A percentile compares a stretch with the other conserved stretches of the same genome.
phyloP scores from a whole-genome alignment of 768 basidiomycete genomes.

The Phylloporus sp. region DNA sequence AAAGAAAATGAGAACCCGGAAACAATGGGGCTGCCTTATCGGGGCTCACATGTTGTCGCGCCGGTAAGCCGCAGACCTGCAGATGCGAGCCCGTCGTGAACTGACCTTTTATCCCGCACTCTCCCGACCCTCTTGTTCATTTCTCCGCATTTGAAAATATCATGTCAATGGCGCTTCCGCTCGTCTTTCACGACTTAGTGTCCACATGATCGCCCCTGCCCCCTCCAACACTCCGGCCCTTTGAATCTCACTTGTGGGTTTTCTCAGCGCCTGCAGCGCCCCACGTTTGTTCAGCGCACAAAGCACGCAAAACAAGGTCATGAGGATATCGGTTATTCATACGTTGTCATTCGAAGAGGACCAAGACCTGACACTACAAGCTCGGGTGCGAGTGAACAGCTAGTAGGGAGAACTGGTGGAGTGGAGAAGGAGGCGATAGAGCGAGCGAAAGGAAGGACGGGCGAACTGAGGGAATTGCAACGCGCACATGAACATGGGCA shows the following conservation, averaged over 20 bases:
- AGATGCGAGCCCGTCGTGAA: not conserved
- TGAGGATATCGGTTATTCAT: conserved; percentile 86
- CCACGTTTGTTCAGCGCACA: conserved; percentile 78
- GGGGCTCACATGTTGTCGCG: conserved; percentile 81
- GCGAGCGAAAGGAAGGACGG: conserved; percentile 15
- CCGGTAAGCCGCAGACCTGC: conserved; percentile 54
- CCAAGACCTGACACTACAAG: conserved; percentile 45
- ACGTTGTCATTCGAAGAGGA: conserved; percentile 84
- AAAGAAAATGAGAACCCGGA: conserved; percentile 52
- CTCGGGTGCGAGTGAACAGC: conserved; percentile 5
- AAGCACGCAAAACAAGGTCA: conserved; percentile 85
- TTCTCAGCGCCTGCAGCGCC: conserved; percentile 82
- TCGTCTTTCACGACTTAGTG: conserved; percentile 48
- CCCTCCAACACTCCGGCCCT: conserved; percentile 58
- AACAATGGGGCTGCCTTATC: conserved; percentile 31
- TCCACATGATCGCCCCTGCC: conserved; percentile 86
- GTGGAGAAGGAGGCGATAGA: conserved; percentile 30
- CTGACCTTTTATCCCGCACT: not conserved
- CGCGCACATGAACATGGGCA: conserved; percentile 17
- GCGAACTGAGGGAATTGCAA: conserved; percentile 24
- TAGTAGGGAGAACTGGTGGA: conserved; percentile 27
- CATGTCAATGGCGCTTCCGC: conserved; percentile 1
- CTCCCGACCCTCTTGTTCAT: conserved; percentile 1
- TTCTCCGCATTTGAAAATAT: conserved; percentile 16
- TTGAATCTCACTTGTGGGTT: conserved; percentile 70